Conservation (phyloP, 2,329 filamentous ascomycete species). For the Penicillium sp. region DNA sequence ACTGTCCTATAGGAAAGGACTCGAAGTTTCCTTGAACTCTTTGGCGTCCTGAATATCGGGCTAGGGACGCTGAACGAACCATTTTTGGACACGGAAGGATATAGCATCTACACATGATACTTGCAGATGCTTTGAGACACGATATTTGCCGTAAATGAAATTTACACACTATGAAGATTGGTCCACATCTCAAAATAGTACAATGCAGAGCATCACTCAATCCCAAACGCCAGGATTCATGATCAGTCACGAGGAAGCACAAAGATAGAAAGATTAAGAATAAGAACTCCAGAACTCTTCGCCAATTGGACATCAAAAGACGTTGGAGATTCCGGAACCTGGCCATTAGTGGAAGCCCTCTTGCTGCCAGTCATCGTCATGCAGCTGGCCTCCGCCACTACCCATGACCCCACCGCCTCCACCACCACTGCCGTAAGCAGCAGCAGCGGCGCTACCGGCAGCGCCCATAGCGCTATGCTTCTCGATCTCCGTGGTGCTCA, state of each 20-base stretch:
- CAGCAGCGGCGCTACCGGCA: constrained; percentile 41
- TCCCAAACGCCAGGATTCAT: constrained; percentile 12
- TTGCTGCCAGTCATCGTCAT: constrained; percentile 60
- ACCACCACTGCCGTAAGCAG: constrained; percentile 31
- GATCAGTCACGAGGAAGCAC: constrained; percentile 5
- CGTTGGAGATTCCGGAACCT: background rate
- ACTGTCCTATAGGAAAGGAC: no score
- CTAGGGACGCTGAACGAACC: no score
- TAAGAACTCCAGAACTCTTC: constrained; percentile 17
- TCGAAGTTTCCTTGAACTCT: no score
- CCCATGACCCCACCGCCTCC: constrained; percentile 21
- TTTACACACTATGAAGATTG: constrained; percentile 5
- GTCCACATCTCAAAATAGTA: constrained; percentile 2
- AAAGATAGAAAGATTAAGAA: background rate
- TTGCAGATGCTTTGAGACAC: background rate
- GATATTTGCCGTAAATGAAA: constrained; percentile 8
- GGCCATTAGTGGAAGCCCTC: constrained; percentile 51
- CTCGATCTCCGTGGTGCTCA: constrained; percentile 65
- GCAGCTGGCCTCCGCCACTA: constrained; percentile 32
- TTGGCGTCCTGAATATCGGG: no score
- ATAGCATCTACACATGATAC: background rate
- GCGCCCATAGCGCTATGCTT: constrained; percentile 57
- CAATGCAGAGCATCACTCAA: background rate
- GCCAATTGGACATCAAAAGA: constrained; percentile 15
- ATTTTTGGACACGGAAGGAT: background rate